Conservation (phyloP, 306 rosid species). For the Prunus salicina region DNA sequence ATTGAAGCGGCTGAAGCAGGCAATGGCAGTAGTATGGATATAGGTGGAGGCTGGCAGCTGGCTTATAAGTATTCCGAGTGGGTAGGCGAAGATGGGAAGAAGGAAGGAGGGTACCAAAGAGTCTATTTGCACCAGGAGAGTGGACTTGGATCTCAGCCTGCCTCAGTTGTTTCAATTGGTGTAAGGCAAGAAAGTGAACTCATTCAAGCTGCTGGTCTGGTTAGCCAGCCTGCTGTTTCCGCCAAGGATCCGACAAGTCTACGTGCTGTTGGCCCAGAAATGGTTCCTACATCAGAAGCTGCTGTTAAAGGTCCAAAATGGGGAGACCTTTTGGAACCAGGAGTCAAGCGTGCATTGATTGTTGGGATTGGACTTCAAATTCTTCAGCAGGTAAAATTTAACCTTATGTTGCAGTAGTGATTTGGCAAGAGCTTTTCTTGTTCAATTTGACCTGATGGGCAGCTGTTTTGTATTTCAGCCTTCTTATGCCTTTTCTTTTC, state of each 20-base stretch:
- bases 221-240: constrained; percentile 11
- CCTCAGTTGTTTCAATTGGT: constrained; percentile 12
- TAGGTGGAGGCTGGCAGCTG: constrained; percentile 34
- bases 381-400: constrained; percentile 30
- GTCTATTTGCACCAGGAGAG: constrained; percentile 25
- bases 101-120: constrained; percentile 20
- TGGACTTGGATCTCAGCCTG: neutral
- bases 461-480: neutral
- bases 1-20: constrained; percentile 4
- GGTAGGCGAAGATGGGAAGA: constrained; percentile 19
- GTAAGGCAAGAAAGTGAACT: constrained; percentile 1
- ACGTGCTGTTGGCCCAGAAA: neutral
- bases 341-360: constrained; percentile 29
- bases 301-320: constrained; percentile 10
- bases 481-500: neutral
- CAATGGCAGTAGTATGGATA: constrained; percentile 6
- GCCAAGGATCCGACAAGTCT: neutral
- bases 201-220: constrained; percentile 10
- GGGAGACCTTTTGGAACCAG: constrained; percentile 30
- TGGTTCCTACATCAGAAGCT: neutral
- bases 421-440: too few relatives aligned
- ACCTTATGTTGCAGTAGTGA: neutral
- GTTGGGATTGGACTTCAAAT: constrained; percentile 39
- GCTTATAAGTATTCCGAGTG: constrained; percentile 18
- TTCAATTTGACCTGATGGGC: neutral